phyloP scores from a whole-genome alignment of 2,329 filamentous ascomycete species.

The Ceratocystis diversiconidia region DNA sequence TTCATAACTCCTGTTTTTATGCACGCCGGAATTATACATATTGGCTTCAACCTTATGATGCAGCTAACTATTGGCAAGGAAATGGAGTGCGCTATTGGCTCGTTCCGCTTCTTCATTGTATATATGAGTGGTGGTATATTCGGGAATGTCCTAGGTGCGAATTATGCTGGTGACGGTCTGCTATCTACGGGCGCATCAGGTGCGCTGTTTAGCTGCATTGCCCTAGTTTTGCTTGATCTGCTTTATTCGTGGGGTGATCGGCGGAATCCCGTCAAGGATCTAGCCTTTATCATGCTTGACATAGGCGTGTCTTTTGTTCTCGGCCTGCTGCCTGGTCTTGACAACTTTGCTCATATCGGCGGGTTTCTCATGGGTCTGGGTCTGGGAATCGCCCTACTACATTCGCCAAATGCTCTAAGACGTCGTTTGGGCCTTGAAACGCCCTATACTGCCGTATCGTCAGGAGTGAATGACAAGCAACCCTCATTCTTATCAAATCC shows the following conservation, averaged over 20 bases:
- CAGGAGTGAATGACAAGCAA: conserved; percentile 33
- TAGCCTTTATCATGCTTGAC: conserved; percentile 77
- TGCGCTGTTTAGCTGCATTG: conserved; percentile 80
- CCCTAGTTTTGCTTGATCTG: conserved; percentile 74
- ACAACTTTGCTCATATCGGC: conserved; percentile 96
- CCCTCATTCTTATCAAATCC: conserved; percentile 49
- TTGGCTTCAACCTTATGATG: conserved; percentile 85
- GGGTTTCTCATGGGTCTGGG: conserved; percentile 86
- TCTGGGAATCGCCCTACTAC: conserved; percentile 73
- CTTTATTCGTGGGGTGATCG: conserved; percentile 85
- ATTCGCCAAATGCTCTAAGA: conserved; percentile 70
- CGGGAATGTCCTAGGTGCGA: conserved; percentile 86
- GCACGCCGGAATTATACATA: conserved; percentile 86
- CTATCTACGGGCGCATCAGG: conserved; percentile 83
- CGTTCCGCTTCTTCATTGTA: conserved; percentile 74
- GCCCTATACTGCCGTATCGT: conserved; percentile 55
- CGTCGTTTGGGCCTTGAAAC: conserved; percentile 57
- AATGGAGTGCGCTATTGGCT: conserved; percentile 82
- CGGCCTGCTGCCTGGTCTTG: conserved; percentile 77
- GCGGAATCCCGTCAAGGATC: conserved; percentile 59
- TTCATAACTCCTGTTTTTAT: conserved; percentile 95
- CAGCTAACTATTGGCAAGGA: conserved; percentile 83
- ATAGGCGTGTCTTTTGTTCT: conserved; percentile 83
- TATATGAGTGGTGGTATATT: conserved; percentile 90
- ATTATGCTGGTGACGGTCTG: conserved; percentile 71